These are phyloP conservation scores for Paraurostyla sp. DNA, from an alignment of 73 alveolate genomes.

Conservation along the genomic window DNA sequence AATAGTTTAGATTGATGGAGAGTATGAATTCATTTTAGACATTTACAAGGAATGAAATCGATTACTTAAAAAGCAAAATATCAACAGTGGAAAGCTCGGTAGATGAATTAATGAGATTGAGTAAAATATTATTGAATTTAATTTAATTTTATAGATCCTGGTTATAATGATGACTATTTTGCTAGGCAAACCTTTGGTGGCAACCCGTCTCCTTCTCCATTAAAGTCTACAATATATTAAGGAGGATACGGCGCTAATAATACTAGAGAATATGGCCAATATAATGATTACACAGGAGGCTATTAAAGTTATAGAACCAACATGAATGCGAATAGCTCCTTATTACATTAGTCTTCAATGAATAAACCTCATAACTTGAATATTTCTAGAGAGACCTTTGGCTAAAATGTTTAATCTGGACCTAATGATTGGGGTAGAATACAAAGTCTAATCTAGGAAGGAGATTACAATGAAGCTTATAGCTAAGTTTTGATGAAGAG, in stretches of 20 bases:
- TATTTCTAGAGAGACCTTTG: constrained; percentile 14
- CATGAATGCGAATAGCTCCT: background rate
- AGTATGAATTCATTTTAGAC: constrained; percentile 24
- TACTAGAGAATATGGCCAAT: background rate
- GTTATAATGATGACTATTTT: background rate
- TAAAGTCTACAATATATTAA: background rate
- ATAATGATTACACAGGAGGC: background rate
- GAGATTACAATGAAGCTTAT: constrained; percentile 15
- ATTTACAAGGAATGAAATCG: constrained; percentile 22
- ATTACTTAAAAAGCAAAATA: background rate
- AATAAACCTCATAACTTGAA: background rate
- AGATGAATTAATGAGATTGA: background rate
- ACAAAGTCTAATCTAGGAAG: background rate
- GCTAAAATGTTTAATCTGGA: background rate
- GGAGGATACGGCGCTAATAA: background rate
- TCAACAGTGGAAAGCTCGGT: background rate
- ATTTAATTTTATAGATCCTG: background rate
- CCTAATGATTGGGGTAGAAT: constrained; percentile 1
- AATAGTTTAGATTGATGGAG: background rate
- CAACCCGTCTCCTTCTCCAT: background rate
- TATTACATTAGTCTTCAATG: background rate
- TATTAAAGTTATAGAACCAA: background rate
- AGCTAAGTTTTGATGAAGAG: background rate
- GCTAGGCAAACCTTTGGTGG: background rate
- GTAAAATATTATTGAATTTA: background rate